These are phyloP conservation scores for Xylariales sp. DNA, from an alignment of 2,329 filamentous ascomycete genomes.

Conservation along the genomic window DNA sequence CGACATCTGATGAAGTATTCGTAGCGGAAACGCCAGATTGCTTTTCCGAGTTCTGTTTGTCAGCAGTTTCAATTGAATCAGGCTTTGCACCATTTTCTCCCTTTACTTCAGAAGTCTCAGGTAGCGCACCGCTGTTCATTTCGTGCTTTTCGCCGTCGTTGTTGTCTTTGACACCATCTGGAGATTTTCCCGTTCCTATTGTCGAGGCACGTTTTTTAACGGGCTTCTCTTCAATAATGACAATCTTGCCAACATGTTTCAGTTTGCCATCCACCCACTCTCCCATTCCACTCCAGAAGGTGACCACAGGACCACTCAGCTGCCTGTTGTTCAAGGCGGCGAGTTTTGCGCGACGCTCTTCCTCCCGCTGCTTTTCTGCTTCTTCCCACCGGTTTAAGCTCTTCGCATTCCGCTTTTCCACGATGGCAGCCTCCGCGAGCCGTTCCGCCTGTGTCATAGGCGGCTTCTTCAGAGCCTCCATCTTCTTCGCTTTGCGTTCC, in stretches of 20 bases:
- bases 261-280: constrained; percentile 75
- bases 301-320: constrained; percentile 83
- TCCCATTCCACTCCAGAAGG: constrained; percentile 89
- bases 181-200: constrained; percentile 13
- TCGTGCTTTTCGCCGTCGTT: constrained; percentile 21
- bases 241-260: constrained; percentile 63
- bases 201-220: constrained; percentile 42
- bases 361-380: constrained; percentile 82
- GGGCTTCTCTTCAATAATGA: constrained; percentile 57
- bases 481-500: constrained; percentile 64
- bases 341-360: constrained; percentile 76
- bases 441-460: constrained; percentile 85
- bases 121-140: background rate
- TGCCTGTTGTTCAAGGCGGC: constrained; percentile 85
- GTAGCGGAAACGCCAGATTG: too few species aligned
- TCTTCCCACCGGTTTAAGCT: constrained; percentile 92
- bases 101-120: too few species aligned
- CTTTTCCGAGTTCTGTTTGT: too few species aligned
- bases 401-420: constrained; percentile 84
- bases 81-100: too few species aligned
- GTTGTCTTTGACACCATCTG: constrained; percentile 15
- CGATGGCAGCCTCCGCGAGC: constrained; percentile 73
- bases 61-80: too few species aligned
- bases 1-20: too few species aligned
- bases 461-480: constrained; percentile 71